phyloP scores from a whole-genome alignment of 192 early-diverging fungal species.

The Gryganskiella cystojenkinii region DNA sequence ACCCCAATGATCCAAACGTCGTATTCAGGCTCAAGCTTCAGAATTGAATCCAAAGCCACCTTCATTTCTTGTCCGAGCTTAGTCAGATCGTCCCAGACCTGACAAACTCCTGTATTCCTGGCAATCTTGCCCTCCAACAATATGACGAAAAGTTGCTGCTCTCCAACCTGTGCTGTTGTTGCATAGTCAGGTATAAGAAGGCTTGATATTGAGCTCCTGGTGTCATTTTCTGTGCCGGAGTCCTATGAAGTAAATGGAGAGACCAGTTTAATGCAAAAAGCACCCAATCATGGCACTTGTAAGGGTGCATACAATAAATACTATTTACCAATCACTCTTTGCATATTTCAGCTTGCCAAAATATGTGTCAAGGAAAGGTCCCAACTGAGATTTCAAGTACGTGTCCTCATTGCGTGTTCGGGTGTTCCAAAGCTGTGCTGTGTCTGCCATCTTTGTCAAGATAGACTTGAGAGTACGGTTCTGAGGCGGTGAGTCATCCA shows the following conservation, averaged over 20 bases:
- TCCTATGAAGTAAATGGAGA: constrained; percentile 23
- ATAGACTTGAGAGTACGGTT: constrained; percentile 17
- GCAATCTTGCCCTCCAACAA: constrained; percentile 26
- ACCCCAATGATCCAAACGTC: constrained; percentile 31
- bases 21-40: constrained; percentile 19
- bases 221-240: constrained; percentile 21
- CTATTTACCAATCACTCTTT: constrained; percentile 11
- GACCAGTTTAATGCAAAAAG: neutral
- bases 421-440: constrained; percentile 21
- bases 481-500: constrained; percentile 16
- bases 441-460: constrained; percentile 14
- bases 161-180: constrained; percentile 24
- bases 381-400: constrained; percentile 17
- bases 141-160: constrained; percentile 21
- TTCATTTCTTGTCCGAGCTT: constrained; percentile 31
- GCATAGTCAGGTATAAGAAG: constrained; percentile 30
- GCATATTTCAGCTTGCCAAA: constrained; percentile 10
- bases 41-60: constrained; percentile 19
- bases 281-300: no score
- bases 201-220: constrained; percentile 10
- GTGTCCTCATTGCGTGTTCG: constrained; percentile 23
- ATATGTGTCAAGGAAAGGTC: constrained; percentile 1
- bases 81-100: constrained; percentile 25
- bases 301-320: no score
- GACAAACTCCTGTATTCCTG: constrained; percentile 11